A percentile compares a stretch with the other conserved stretches of the same genome.
Evolutionary conservation across 306 rosid species (phyloP).

Genomic region (Pterocarpus santalinus): DNA sequence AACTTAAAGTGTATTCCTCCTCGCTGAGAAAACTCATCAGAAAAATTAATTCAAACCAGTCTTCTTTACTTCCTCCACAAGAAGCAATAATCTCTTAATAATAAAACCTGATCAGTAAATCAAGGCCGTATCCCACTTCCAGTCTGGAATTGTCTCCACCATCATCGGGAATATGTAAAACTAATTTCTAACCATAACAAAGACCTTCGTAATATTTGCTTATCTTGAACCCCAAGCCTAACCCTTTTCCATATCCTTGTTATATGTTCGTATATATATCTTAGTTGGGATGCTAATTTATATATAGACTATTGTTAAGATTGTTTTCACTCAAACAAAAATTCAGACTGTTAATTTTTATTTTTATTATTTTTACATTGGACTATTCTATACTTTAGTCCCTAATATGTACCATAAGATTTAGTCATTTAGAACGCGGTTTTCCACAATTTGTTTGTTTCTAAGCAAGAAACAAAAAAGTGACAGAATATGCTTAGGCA

Average conservation of each 20-base stretch:
- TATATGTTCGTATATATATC: too few species aligned
- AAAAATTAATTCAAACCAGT: conserved; percentile 20
- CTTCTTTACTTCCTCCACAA: conserved; percentile 31
- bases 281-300: not conserved
- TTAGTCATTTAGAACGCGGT: not conserved
- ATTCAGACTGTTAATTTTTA: not conserved
- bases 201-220: not conserved
- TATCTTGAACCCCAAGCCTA: not conserved
- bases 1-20: conserved; percentile 15
- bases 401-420: not conserved
- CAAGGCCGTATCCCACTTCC: not conserved
- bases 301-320: not conserved
- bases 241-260: not conserved
- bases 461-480: not conserved
- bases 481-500: conserved; percentile 14
- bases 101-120: not conserved
- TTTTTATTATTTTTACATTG: not conserved
- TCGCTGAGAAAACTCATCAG: not conserved
- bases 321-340: conserved; percentile 1
- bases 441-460: not conserved
- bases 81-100: conserved; percentile 23
- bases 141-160: conserved; percentile 22
- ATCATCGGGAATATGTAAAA: not conserved
- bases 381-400: not conserved
- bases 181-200: not conserved